Percentiles rank a stretch among this genome's conserved stretches.
These are phyloP conservation scores for Sporothrix humicola DNA, from an alignment of 2,329 filamentous ascomycete genomes.

Conservation along the genomic window DNA sequence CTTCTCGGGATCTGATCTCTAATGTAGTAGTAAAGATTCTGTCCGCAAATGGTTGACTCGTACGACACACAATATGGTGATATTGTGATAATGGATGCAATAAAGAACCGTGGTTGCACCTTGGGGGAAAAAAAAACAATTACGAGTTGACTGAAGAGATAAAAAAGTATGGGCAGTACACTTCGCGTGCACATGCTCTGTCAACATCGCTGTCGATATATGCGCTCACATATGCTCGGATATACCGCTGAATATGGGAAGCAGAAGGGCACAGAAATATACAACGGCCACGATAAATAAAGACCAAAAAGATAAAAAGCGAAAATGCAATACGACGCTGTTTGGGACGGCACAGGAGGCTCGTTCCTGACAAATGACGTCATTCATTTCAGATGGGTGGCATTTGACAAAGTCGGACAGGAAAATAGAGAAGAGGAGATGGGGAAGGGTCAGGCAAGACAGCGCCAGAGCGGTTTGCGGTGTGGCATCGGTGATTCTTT, in stretches of 20 bases:
- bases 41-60: not conserved
- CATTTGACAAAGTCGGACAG: not conserved
- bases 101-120: not conserved
- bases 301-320: not conserved
- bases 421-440: slow-evolving; percentile 2
- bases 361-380: slow-evolving; percentile 24
- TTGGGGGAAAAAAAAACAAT: not conserved
- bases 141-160: not conserved
- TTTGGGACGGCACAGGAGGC: slow-evolving; percentile 16
- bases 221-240: not conserved
- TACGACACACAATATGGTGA: not conserved
- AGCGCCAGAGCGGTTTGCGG: not conserved
- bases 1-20: not conserved
- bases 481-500: not conserved
- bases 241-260: not conserved
- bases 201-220: not conserved
- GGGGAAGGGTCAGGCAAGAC: not conserved
- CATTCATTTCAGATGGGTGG: not conserved
- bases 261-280: not conserved
- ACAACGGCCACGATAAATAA: not conserved
- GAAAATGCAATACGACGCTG: slow-evolving; percentile 24
- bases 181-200: not conserved
- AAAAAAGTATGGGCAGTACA: not conserved
- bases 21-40: not conserved
- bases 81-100: not conserved